phyloP scores from a whole-genome alignment of 2,329 filamentous ascomycete genomes.

The Elsinoe arachidis region DNA sequence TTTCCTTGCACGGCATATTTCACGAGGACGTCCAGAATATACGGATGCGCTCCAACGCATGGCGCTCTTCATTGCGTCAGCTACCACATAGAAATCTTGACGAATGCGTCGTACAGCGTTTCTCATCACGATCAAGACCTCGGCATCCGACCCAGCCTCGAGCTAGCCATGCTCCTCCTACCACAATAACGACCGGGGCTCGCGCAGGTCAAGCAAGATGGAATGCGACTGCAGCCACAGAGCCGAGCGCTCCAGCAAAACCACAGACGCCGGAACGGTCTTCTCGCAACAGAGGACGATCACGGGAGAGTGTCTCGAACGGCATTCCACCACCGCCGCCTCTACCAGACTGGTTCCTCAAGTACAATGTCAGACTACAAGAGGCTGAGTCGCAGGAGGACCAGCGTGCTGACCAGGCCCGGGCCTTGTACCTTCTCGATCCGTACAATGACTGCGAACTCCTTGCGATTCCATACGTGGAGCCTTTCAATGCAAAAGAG shows the following conservation, averaged over 20 bases:
- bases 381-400: background rate
- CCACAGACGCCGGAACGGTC: background rate
- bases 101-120: conserved; percentile 14
- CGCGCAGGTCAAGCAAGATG: background rate
- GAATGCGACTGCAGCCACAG: background rate
- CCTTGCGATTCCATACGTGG: conserved; percentile 11
- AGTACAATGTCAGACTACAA: conserved; percentile 27
- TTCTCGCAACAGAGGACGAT: background rate
- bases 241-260: background rate
- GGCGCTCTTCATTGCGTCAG: conserved; percentile 16
- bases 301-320: conserved; percentile 4
- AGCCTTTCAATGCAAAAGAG: background rate
- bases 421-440: conserved; percentile 5
- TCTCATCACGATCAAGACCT: conserved; percentile 21
- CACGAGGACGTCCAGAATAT: background rate
- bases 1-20: too few relatives aligned
- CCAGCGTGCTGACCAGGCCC: background rate
- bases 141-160: conserved; percentile 3
- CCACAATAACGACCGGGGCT: background rate
- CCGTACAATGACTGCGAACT: conserved; percentile 9
- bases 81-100: conserved; percentile 14
- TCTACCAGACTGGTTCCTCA: conserved; percentile 31
- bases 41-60: conserved; percentile 17
- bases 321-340: conserved; percentile 21
- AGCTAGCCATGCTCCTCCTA: background rate